Percentiles rank a stretch among this genome's conserved stretches.
phyloP scores from a whole-genome alignment of 2,329 filamentous ascomycete species.

The Xylariales sp. region DNA sequence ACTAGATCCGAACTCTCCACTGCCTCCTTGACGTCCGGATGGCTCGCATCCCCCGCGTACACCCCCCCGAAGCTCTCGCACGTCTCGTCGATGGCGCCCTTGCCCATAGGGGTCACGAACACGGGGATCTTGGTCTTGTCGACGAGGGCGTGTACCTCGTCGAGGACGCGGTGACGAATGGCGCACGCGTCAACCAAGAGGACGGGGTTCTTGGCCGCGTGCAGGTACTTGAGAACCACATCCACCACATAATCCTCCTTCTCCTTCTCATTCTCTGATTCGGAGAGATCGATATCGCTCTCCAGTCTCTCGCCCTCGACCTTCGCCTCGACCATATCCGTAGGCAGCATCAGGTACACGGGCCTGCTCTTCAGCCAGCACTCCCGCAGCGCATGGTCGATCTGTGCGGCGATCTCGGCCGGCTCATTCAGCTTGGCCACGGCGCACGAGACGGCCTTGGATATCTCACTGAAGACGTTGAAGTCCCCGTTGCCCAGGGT shows the following conservation, averaged over 20 bases:
- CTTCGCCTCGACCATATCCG: conserved; percentile 73
- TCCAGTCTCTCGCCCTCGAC: conserved; percentile 68
- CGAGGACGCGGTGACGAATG: conserved; percentile 67
- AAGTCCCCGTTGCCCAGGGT: conserved; percentile 76
- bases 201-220: conserved; percentile 68
- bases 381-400: conserved; percentile 71
- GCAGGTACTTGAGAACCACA: conserved; percentile 68
- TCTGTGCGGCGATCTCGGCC: conserved; percentile 64
- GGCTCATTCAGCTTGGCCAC: conserved; percentile 67
- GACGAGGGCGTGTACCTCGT: conserved; percentile 69
- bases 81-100: conserved; percentile 75
- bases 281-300: conserved; percentile 63
- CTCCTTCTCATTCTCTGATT: conserved; percentile 61
- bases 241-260: conserved; percentile 80
- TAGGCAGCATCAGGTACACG: conserved; percentile 79
- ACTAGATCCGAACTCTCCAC: conserved; percentile 69
- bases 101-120: conserved; percentile 89
- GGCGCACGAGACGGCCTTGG: conserved; percentile 63
- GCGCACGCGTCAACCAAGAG: conserved; percentile 82
- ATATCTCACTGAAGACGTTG: conserved; percentile 79
- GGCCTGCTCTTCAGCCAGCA: conserved; percentile 72
- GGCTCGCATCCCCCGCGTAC: conserved; percentile 75
- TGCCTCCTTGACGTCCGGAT: conserved; percentile 56
- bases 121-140: conserved; percentile 71
- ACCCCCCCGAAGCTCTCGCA: conserved; percentile 76